Conservation (phyloP, 1,139 yeast species). For the Hyphopichia burtonii region DNA sequence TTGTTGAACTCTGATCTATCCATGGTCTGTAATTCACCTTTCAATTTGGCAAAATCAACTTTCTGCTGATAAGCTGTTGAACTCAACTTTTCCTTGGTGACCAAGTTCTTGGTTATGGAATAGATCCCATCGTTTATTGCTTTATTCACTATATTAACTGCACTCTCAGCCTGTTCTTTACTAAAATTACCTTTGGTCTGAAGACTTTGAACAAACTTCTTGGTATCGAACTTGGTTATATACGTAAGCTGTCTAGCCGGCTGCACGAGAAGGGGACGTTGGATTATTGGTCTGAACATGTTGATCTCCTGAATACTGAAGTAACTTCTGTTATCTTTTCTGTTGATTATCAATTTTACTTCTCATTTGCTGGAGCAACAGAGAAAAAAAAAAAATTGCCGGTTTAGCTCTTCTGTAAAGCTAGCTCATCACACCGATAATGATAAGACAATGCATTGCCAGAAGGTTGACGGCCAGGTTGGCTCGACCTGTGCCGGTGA, state of each 20-base stretch:
- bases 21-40: slow-evolving; percentile 85
- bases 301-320: too few species aligned
- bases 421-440: too few species aligned
- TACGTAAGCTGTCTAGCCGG: slow-evolving; percentile 14
- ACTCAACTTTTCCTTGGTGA: slow-evolving; percentile 76
- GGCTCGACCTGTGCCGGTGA: background rate
- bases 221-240: slow-evolving; percentile 70
- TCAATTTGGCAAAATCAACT: slow-evolving; percentile 91
- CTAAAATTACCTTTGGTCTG: slow-evolving; percentile 69
- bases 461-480: background rate
- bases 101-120: slow-evolving; percentile 72
- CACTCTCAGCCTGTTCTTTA: slow-evolving; percentile 75
- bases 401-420: too few species aligned
- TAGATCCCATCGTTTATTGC: slow-evolving; percentile 83
- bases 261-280: background rate
- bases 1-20: slow-evolving; percentile 84
- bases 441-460: background rate
- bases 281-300: background rate
- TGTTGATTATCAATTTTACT: background rate
- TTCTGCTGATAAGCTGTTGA: slow-evolving; percentile 92
- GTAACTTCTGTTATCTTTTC: background rate
- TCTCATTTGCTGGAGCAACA: background rate
- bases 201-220: slow-evolving; percentile 67
- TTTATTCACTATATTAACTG: slow-evolving; percentile 69
- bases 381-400: background rate